Evolutionary conservation across 352 stramenopile species (phyloP), one percentile per base, ranked within the genome.

Genomic region (Phytophthora tentaculata): DNA sequence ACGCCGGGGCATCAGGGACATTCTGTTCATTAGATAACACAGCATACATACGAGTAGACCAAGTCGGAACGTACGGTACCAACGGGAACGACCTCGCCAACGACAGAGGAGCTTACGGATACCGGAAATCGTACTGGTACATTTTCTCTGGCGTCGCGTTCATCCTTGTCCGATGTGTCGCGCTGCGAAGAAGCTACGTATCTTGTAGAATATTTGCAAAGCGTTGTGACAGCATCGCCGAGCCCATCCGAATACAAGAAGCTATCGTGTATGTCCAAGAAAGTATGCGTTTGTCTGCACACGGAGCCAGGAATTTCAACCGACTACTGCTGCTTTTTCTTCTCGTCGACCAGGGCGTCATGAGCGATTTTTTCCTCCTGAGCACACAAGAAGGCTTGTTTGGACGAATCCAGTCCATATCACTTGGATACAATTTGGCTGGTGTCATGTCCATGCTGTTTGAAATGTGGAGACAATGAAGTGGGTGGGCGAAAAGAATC

Each of bases 101-200:
- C 8, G 60, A 77, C 26, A 44, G 35, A 37, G 64, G 58, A 59
- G 44, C 26, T 12, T 10, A 35, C 2, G 48, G 16, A 23, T 73
- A 73, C 32, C 57, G 67, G 19, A 65, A 52, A 28, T 76, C 71
- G 9, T 76, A 76, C 29, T 79, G 51, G 48, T 76, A 73, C n/a
- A 67, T 66, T 1, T 16, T 64, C 1, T 56, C 57, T 3, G 63
- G 67, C n/a, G 45, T 14, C 0, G 3, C 49, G 9, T 71, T 66
- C 45, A 64, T 76, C 13, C 23, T 61, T 5, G 57, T 73, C 16
- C 50, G 67, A 41, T 8, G 23, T 3, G 61, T 70, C 14, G 53
- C 64, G 14, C 32, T 76, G 12, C 43, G 45, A 9, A 59, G 71
- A 55, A 68, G 58, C 29, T 79, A 71, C 24, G 28, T 64, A 13